Percentiles rank a stretch among this genome's conserved stretches.
Evolutionary conservation across 2,329 filamentous ascomycete genomes (phyloP).

Genomic region (Pestalotiopsis fici): DNA sequence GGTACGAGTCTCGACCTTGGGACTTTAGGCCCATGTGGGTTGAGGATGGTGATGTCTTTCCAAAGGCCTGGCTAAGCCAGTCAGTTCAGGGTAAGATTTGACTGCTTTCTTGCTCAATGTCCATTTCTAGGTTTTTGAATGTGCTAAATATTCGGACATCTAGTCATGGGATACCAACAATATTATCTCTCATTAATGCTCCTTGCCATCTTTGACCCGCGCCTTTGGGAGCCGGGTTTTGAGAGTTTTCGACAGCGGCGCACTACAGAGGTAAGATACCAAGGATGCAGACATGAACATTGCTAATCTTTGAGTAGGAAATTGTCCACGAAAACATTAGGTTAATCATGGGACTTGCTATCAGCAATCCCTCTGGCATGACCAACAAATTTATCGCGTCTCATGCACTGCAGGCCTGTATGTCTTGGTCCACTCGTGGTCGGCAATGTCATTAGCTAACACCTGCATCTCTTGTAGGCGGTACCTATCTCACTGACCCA

Average conservation of each 20-base stretch:
- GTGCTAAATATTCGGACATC: not conserved
- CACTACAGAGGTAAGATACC: not conserved
- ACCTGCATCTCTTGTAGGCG: slow-evolving; percentile 13
- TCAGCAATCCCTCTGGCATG: slow-evolving; percentile 24
- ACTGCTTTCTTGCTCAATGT: not conserved
- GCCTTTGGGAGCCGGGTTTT: not conserved
- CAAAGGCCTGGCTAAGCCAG: slow-evolving; percentile 2
- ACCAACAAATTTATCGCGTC: slow-evolving; percentile 26
- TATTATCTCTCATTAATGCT: slow-evolving; percentile 9
- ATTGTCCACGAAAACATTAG: slow-evolving; percentile 22
- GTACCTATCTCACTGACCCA: slow-evolving; percentile 31
- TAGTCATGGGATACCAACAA: slow-evolving; percentile 7
- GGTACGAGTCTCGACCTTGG: slow-evolving; percentile 21
- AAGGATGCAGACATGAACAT: slow-evolving; percentile 37
- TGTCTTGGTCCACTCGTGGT: slow-evolving; percentile 13
- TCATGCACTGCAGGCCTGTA: slow-evolving; percentile 26
- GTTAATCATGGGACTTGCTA: slow-evolving; percentile 23
- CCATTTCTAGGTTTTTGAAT: no score
- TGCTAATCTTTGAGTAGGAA: slow-evolving; percentile 25
- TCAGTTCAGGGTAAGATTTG: slow-evolving; percentile 1
- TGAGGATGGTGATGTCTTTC: slow-evolving; percentile 27
- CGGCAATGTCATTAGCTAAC: not conserved
- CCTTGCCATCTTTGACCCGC: slow-evolving; percentile 9
- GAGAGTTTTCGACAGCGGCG: slow-evolving; percentile 4
- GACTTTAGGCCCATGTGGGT: slow-evolving; percentile 18